Evolutionary conservation across 495 filamentous ascomycete genomes (phyloP).

Genomic region (Tuber calosporum): DNA sequence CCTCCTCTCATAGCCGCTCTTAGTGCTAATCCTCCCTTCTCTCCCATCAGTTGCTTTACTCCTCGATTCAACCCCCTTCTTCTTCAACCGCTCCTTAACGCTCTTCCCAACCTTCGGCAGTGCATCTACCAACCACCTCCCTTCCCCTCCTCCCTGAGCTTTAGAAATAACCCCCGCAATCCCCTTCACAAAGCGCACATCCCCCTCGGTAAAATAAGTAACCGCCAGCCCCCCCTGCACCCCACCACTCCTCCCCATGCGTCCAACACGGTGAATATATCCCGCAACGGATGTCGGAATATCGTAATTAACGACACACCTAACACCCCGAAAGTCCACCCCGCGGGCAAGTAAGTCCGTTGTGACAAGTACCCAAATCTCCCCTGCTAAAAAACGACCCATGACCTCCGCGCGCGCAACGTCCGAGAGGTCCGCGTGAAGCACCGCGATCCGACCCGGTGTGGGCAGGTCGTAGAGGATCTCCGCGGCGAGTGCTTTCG

Average conservation of each 20-base stretch:
- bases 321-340: constrained; percentile 85
- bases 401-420: constrained; percentile 68
- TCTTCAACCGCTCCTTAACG: constrained; percentile 72
- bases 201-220: constrained; percentile 90
- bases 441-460: constrained; percentile 80
- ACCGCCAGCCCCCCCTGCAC: constrained; percentile 83
- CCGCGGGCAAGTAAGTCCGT: constrained; percentile 87
- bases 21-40: constrained; percentile 69
- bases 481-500: constrained; percentile 77
- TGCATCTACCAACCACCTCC: constrained; percentile 83
- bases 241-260: constrained; percentile 75
- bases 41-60: constrained; percentile 47
- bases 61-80: constrained; percentile 70
- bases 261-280: constrained; percentile 88
- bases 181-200: constrained; percentile 80
- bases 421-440: constrained; percentile 81
- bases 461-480: constrained; percentile 89
- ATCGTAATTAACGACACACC: constrained; percentile 94
- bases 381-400: constrained; percentile 80
- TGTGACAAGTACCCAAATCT: constrained; percentile 93
- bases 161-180: constrained; percentile 86
- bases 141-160: constrained; percentile 56
- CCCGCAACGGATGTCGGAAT: constrained; percentile 68
- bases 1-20: constrained; percentile 78
- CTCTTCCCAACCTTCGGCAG: constrained; percentile 76